A percentile compares a stretch with the other conserved stretches of the same genome.
phyloP scores from a whole-genome alignment of 257 asterid species.

The Thymus mandschuricus region DNA sequence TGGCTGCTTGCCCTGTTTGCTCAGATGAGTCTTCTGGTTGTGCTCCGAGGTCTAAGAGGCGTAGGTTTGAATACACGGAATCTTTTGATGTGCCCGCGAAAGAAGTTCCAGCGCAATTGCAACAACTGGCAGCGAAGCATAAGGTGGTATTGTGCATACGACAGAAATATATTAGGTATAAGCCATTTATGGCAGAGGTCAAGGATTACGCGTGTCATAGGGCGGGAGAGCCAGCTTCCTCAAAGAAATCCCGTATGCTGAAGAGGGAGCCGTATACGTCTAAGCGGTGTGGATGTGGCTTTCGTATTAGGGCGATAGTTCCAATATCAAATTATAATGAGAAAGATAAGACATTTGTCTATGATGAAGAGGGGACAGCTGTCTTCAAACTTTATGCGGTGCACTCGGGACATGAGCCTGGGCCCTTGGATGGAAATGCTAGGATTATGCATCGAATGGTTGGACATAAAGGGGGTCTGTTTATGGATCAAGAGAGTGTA shows the following conservation, averaged over 20 bases:
- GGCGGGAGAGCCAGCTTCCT: constrained; percentile 92
- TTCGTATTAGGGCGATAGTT: constrained; percentile 90
- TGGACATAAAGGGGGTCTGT: constrained; percentile 84
- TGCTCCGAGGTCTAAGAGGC: constrained; percentile 85
- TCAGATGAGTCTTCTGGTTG: constrained; percentile 78
- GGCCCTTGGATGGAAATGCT: constrained; percentile 94
- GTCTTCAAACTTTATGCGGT: constrained; percentile 93
- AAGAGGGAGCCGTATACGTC: constrained; percentile 91
- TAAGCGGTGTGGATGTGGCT: constrained; percentile 95
- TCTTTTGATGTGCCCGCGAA: constrained; percentile 93
- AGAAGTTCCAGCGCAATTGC: constrained; percentile 81
- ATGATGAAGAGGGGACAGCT: constrained; percentile 96
- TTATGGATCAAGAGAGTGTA: constrained; percentile 80
- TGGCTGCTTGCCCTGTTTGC: constrained; percentile 81
- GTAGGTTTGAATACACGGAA: constrained; percentile 92
- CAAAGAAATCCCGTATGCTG: constrained; percentile 67
- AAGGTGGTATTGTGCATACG: constrained; percentile 92
- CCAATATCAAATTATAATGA: constrained; percentile 91
- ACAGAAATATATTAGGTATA: constrained; percentile 91
- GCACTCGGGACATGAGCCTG: constrained; percentile 97
- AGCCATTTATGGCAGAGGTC: constrained; percentile 99
- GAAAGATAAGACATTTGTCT: constrained; percentile 91
- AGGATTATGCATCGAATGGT: constrained; percentile 95
- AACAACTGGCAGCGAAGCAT: constrained; percentile 86
- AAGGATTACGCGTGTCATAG: constrained; percentile 98